These are phyloP conservation scores for Trichosporon ovoides DNA, from an alignment of 1,284 basidiomycete genomes.

Conservation along the genomic window DNA sequence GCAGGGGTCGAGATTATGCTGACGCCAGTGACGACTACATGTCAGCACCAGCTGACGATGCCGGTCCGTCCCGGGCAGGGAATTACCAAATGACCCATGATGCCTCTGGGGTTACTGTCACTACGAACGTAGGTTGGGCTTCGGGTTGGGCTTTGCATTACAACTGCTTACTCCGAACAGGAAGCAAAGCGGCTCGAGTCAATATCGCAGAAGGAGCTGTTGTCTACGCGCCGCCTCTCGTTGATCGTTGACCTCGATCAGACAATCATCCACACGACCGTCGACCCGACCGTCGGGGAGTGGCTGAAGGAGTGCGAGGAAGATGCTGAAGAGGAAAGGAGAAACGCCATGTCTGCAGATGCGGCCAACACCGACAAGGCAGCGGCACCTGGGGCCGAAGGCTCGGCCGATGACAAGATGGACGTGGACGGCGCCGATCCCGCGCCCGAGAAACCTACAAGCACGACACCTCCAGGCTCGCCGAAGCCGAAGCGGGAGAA, in stretches of 20 bases:
- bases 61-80: slow-evolving; percentile 34
- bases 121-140: slow-evolving; percentile 38
- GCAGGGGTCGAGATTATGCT: slow-evolving; percentile 10
- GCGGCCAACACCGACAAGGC: background rate
- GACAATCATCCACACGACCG: slow-evolving; percentile 96
- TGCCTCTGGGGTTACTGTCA: slow-evolving; percentile 49
- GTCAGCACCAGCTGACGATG: slow-evolving; percentile 64
- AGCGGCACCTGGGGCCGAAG: background rate
- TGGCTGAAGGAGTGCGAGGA: slow-evolving; percentile 78
- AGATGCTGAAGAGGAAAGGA: slow-evolving; percentile 23
- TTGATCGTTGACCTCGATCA: slow-evolving; percentile 98
- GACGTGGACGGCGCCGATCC: background rate
- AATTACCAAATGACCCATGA: slow-evolving; percentile 48
- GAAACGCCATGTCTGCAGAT: slow-evolving; percentile 31
- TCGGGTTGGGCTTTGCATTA: too few relatives aligned
- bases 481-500: slow-evolving; percentile 25
- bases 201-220: slow-evolving; percentile 70
- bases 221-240: slow-evolving; percentile 72
- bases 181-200: slow-evolving; percentile 84
- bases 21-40: slow-evolving; percentile 70
- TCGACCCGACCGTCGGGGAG: slow-evolving; percentile 95
- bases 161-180: slow-evolving; percentile 46
- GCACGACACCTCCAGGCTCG: slow-evolving; percentile 22
- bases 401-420: slow-evolving; percentile 39
- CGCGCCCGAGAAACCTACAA: slow-evolving; percentile 41